These are phyloP conservation scores for Zea luxurians DNA, from an alignment of 176 grass and related monocot genomes.

Conservation along the genomic window DNA sequence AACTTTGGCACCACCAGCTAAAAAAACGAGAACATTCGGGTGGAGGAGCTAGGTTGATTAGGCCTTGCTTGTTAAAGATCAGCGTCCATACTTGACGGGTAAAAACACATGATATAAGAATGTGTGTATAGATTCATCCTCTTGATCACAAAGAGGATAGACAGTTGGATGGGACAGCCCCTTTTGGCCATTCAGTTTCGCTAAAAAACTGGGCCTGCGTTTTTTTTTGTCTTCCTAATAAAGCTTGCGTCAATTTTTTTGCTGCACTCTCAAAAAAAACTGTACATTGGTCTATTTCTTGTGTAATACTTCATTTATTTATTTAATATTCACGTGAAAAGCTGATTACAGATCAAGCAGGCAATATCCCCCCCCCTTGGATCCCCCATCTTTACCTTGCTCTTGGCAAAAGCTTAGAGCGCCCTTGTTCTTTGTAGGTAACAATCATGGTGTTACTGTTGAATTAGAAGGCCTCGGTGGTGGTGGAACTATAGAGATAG, in stretches of 20 bases:
- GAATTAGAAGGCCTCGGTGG: conserved; percentile 74
- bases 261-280: not conserved
- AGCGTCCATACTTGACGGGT: too few species aligned
- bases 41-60: too few species aligned
- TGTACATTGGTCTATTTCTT: not conserved
- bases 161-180: too few species aligned
- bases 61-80: too few species aligned
- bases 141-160: too few species aligned
- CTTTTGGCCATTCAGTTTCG: too few species aligned
- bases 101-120: too few species aligned
- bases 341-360: not conserved
- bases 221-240: not conserved
- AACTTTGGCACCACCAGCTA: too few species aligned
- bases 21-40: too few species aligned
- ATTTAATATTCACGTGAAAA: not conserved
- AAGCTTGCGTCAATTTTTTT: not conserved
- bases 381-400: conserved; percentile 9
- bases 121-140: too few species aligned
- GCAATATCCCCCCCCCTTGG: not conserved
- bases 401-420: conserved; percentile 31
- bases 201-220: not conserved
- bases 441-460: conserved; percentile 62
- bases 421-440: conserved; percentile 50
- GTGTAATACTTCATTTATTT: conserved; percentile 3
- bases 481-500: conserved; percentile 79